A percentile compares a stretch with the other conserved stretches of the same genome.
phyloP scores from a whole-genome alignment of 306 rosid genomes.

The Gastrolobium bilobum region DNA sequence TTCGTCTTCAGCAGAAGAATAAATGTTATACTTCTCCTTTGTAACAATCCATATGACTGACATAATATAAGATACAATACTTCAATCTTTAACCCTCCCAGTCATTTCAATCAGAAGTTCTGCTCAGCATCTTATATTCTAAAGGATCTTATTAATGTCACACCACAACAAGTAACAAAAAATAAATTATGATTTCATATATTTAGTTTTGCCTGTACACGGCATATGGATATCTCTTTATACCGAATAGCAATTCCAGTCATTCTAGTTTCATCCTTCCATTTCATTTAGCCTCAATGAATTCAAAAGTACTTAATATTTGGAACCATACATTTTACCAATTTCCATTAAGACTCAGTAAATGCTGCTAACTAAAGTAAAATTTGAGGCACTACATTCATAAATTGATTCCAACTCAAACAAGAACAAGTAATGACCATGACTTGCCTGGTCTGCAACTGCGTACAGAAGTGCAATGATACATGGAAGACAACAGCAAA shows the following conservation, averaged over 20 bases:
- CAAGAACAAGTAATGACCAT: conserved; percentile 42
- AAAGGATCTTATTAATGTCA: conserved; percentile 32
- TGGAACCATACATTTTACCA: conserved; percentile 26
- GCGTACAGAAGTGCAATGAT: conserved; percentile 94
- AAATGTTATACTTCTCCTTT: conserved; percentile 1
- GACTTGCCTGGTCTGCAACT: conserved; percentile 93
- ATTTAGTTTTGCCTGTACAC: conserved; percentile 24
- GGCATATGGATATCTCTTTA: conserved; percentile 18
- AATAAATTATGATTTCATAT: conserved; percentile 11
- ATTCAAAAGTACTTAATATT: conserved; percentile 15
- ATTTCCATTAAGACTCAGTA: conserved; percentile 12
- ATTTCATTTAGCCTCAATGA: conserved; percentile 21
- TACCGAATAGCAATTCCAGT: conserved; percentile 18
- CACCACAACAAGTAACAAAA: conserved; percentile 17
- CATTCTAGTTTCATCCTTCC: conserved; percentile 29
- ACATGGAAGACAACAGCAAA: conserved; percentile 98
- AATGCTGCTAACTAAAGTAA: conserved; percentile 20
- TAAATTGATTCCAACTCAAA: conserved; percentile 31
- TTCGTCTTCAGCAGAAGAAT: conserved; percentile 17
- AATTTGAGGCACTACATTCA: conserved; percentile 28
- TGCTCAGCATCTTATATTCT: conserved; percentile 16
- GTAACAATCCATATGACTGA: conserved; percentile 9
- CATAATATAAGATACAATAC: neutral
- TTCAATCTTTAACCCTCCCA: conserved; percentile 27
- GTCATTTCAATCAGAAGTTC: conserved; percentile 22